Percentiles rank a stretch among this genome's conserved stretches.
Conservation (phyloP, 257 asterid species). For the Agastache rugosa region DNA sequence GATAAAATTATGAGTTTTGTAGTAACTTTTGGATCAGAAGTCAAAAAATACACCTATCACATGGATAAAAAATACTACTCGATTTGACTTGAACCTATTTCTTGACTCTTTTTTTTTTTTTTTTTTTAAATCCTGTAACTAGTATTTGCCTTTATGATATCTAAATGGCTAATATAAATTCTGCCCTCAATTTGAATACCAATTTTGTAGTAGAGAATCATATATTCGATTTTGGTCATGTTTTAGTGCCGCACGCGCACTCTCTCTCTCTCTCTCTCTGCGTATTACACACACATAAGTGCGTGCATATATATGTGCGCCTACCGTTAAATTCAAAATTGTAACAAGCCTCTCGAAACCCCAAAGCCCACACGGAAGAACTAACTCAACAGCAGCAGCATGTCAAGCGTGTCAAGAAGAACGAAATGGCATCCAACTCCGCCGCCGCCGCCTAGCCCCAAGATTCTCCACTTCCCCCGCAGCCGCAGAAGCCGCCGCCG, state of each 20-base stretch:
- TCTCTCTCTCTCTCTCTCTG: neutral
- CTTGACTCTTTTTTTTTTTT: too few species aligned
- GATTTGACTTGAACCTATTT: too few species aligned
- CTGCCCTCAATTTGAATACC: too few species aligned
- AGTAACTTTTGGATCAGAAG: too few species aligned
- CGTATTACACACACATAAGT: neutral
- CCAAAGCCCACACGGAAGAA: constrained; percentile 13
- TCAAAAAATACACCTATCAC: too few species aligned
- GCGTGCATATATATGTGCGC: constrained; percentile 4
- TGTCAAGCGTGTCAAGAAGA: constrained; percentile 48
- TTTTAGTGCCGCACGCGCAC: constrained; percentile 9
- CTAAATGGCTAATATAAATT: too few species aligned
- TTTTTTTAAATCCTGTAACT: too few species aligned
- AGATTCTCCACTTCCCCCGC: constrained; percentile 73
- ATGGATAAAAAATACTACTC: too few species aligned
- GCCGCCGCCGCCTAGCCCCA: constrained; percentile 84
- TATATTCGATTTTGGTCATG: neutral
- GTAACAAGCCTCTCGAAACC: neutral
- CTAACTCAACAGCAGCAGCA: neutral
- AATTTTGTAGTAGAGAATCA: neutral
- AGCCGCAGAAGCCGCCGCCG: constrained; percentile 53
- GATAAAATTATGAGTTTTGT: too few species aligned
- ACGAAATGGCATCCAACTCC: constrained; percentile 72
- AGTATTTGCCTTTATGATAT: too few species aligned
- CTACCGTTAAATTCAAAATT: constrained; percentile 46